Conservation (phyloP, 768 basidiomycete genomes). For the Tephrocybe sp. region DNA sequence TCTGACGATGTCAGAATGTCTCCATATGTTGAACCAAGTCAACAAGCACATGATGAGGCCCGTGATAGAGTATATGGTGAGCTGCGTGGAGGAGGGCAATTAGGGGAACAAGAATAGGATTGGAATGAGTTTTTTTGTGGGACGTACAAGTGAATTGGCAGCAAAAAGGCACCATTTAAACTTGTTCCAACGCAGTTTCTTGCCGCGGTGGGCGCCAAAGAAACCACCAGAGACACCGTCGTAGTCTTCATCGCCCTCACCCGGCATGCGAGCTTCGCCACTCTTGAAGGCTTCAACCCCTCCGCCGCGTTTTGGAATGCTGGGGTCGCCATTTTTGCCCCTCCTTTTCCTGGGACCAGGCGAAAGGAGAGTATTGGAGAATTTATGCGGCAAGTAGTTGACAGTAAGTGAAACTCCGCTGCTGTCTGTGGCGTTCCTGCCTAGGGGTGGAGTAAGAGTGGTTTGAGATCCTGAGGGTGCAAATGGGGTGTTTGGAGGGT, state of each 20-base stretch:
- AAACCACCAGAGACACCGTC: slow-evolving; percentile 40
- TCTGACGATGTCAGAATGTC: slow-evolving; percentile 66
- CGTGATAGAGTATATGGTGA: slow-evolving; percentile 58
- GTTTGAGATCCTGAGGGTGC: slow-evolving; percentile 12
- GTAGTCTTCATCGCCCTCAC: slow-evolving; percentile 52
- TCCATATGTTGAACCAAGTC: slow-evolving; percentile 76
- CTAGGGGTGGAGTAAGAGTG: slow-evolving; percentile 11
- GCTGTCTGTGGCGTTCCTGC: slow-evolving; percentile 10
- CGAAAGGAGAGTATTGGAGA: slow-evolving; percentile 47
- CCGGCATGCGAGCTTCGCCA: slow-evolving; percentile 52
- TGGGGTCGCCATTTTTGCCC: slow-evolving; percentile 26
- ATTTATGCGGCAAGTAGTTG: slow-evolving; percentile 74
- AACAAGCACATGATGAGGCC: slow-evolving; percentile 65
- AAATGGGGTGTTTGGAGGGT: slow-evolving; percentile 18
- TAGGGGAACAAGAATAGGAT: background rate
- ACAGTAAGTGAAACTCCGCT: slow-evolving; percentile 43
- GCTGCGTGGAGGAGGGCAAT: slow-evolving; percentile 19
- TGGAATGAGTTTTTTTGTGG: background rate
- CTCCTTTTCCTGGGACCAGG: slow-evolving; percentile 39
- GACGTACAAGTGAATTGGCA: slow-evolving; percentile 49
- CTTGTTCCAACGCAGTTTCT: slow-evolving; percentile 66
- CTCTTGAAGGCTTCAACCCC: slow-evolving; percentile 65
- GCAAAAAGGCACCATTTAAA: slow-evolving; percentile 79
- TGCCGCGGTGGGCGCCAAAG: slow-evolving; percentile 41
- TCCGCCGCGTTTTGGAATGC: slow-evolving; percentile 61